These are phyloP conservation scores for Alectoria sarmentosa DNA, from an alignment of 495 filamentous ascomycete species.

Conservation along the genomic window DNA sequence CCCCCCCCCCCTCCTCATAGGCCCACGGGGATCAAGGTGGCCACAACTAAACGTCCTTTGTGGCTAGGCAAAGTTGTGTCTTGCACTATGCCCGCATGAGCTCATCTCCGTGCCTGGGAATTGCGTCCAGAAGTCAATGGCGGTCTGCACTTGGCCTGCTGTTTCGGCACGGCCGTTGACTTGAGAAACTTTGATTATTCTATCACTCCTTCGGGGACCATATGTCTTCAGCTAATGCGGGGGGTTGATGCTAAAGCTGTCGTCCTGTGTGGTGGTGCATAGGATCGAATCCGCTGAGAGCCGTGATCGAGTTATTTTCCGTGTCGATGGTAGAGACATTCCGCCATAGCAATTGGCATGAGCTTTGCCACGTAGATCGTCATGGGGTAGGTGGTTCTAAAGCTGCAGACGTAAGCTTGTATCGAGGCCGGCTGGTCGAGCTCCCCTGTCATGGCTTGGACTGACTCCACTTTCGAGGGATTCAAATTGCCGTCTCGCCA, in stretches of 20 bases:
- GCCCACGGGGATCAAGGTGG: background rate
- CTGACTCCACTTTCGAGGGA: background rate
- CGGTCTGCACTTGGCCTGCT: background rate
- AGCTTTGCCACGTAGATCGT: background rate
- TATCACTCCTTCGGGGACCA: background rate
- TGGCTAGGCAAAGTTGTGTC: background rate
- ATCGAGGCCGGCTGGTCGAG: background rate
- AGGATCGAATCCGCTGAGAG: background rate
- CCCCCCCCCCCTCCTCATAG: background rate
- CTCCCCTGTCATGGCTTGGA: background rate
- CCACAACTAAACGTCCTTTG: background rate
- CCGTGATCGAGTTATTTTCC: background rate
- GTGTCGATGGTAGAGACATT: background rate
- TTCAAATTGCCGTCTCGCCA: background rate
- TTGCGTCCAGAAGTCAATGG: background rate
- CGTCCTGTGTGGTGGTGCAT: background rate
- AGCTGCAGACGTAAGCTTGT: background rate
- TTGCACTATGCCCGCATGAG: slow-evolving; percentile 3
- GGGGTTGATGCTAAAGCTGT: background rate
- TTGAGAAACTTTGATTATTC: background rate
- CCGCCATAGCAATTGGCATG: background rate
- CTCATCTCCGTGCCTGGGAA: background rate
- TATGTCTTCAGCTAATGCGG: background rate
- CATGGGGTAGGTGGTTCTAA: background rate
- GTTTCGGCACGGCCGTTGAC: background rate